Evolutionary conservation across 1,139 yeast species (phyloP).

Genomic region (Debaryomyces singareniensis): DNA sequence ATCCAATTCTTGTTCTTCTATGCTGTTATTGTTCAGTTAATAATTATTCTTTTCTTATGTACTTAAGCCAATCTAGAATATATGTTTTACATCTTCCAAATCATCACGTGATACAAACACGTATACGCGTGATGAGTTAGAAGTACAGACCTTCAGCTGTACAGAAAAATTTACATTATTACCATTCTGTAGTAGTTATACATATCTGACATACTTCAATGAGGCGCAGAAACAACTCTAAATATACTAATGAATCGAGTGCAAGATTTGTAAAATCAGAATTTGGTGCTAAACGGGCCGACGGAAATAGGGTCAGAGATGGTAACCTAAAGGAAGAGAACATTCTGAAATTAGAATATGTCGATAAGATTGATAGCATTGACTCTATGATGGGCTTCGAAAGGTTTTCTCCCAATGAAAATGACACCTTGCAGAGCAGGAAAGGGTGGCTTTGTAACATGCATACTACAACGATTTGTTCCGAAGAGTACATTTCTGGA

Average conservation of each 20-base stretch:
- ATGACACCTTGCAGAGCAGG: constrained; percentile 43
- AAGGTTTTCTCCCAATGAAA: constrained; percentile 59
- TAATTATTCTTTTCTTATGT: constrained; percentile 34
- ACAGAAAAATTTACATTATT: too few species aligned
- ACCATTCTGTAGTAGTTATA: too few species aligned
- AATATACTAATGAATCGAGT: too few species aligned
- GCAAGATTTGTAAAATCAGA: not conserved
- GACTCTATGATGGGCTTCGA: constrained; percentile 84
- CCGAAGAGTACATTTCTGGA: constrained; percentile 53
- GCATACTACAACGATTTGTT: constrained; percentile 64
- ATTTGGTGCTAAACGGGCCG: not conserved
- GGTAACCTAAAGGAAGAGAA: not conserved
- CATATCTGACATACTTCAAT: too few species aligned
- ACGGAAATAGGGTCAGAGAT: not conserved
- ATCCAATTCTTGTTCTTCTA: constrained; percentile 83
- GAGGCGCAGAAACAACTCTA: too few species aligned
- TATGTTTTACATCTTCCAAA: too few species aligned
- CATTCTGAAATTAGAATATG: constrained; percentile 35
- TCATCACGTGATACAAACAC: too few species aligned
- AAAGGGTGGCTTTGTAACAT: constrained; percentile 90
- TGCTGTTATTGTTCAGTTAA: constrained; percentile 74
- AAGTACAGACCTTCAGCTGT: too few species aligned
- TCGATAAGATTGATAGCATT: constrained; percentile 51
- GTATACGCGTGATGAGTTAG: too few species aligned
- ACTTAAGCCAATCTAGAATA: constrained; percentile 12